Percentiles rank a stretch among this genome's conserved stretches.
Evolutionary conservation across 2,329 filamentous ascomycete genomes (phyloP).

Genomic region (Aspergillus pseudoviridinutans): DNA sequence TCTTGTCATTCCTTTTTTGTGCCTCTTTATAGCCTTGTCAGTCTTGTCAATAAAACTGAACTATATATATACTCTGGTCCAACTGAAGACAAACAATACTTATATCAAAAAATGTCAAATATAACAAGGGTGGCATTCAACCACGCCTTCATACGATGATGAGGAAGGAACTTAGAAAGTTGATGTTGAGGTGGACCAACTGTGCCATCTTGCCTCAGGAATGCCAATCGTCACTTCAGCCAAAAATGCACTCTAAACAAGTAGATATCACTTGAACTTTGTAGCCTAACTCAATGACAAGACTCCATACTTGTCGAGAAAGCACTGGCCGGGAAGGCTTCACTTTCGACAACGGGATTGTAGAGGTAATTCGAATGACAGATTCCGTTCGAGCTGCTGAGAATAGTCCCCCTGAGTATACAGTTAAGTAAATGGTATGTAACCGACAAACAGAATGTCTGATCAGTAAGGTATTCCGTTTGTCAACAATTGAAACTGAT

Average conservation of each 20-base stretch:
- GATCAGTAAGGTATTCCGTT: conserved; percentile 90
- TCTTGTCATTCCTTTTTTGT: neutral
- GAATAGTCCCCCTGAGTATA: neutral
- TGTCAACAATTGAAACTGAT: conserved; percentile 95
- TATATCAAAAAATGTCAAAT: neutral
- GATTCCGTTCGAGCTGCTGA: too few species aligned
- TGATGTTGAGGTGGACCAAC: conserved; percentile 4
- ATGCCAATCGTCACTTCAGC: neutral
- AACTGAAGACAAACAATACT: neutral
- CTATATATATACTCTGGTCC: neutral
- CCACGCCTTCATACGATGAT: neutral
- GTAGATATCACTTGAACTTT: neutral
- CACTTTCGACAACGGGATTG: too few species aligned
- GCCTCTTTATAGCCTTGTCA: too few species aligned
- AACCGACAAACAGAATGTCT: neutral
- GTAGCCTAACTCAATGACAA: too few species aligned
- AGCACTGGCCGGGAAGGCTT: too few species aligned
- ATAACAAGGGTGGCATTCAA: neutral
- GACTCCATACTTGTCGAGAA: too few species aligned
- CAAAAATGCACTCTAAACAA: neutral
- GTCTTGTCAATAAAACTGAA: too few species aligned
- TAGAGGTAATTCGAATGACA: too few species aligned
- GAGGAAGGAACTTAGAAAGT: neutral
- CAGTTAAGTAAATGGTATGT: neutral
- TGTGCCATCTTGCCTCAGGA: conserved; percentile 7